Conservation (phyloP, 306 rosid species). For the Sesbania bispinosa region DNA sequence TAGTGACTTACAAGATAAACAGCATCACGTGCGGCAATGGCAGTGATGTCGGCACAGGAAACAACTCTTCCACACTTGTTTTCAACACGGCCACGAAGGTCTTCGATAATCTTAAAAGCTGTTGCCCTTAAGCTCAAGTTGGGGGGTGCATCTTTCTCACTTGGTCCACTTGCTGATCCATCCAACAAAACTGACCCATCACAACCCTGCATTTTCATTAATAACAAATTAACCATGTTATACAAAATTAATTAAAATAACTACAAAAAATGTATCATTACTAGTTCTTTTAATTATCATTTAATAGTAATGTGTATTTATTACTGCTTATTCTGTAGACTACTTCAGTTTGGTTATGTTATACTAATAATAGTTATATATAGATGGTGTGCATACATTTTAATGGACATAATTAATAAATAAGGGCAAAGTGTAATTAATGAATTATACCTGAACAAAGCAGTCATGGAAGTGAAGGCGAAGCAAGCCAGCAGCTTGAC, state of each 20-base stretch:
- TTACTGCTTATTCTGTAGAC: too few species aligned
- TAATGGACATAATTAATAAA: too few species aligned
- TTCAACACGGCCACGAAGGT: slow-evolving; percentile 40
- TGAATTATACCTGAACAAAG: slow-evolving; percentile 82
- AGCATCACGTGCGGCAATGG: slow-evolving; percentile 65
- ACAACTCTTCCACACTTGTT: slow-evolving; percentile 52
- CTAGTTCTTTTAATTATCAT: too few species aligned
- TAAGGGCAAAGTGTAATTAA: too few species aligned
- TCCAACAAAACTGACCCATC: slow-evolving; percentile 65
- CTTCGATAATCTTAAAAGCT: slow-evolving; percentile 54
- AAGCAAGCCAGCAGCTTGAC: slow-evolving; percentile 74
- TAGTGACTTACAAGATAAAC: slow-evolving; percentile 47
- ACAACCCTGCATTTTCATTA: slow-evolving; percentile 62
- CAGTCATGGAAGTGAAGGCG: slow-evolving; percentile 80
- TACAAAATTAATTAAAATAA: too few species aligned
- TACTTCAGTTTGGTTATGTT: too few species aligned
- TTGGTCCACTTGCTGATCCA: slow-evolving; percentile 60
- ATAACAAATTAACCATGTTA: too few species aligned
- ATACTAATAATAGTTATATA: too few species aligned
- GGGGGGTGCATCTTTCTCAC: slow-evolving; percentile 60
- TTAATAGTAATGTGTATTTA: too few species aligned
- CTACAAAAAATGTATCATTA: too few species aligned
- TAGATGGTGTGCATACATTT: too few species aligned
- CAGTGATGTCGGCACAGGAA: slow-evolving; percentile 62
- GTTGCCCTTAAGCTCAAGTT: slow-evolving; percentile 42